Conservation (phyloP, 1,284 basidiomycete species). For the Sporisorium exsertum region DNA sequence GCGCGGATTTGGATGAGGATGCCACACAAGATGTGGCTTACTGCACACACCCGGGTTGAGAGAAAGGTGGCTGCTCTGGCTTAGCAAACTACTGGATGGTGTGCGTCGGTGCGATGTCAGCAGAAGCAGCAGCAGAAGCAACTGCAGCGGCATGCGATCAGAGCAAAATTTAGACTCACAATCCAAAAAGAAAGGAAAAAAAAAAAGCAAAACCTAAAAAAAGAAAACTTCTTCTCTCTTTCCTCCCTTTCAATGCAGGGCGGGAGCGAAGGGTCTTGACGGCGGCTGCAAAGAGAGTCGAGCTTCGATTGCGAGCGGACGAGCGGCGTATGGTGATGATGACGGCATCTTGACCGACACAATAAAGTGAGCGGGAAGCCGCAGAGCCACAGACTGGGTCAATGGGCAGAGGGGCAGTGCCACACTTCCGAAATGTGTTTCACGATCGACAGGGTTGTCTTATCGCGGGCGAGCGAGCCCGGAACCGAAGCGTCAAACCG, state of each 20-base stretch:
- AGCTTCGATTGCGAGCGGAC: background rate
- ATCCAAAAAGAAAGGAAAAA: too few relatives aligned
- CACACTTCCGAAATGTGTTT: background rate
- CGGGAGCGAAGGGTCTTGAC: too few relatives aligned
- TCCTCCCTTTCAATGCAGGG: too few relatives aligned
- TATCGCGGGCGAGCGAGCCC: background rate
- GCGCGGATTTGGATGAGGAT: background rate
- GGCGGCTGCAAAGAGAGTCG: too few relatives aligned
- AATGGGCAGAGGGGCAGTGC: too few relatives aligned
- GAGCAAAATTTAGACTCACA: background rate
- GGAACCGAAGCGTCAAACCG: background rate
- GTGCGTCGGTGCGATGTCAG: background rate
- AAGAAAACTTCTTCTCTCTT: background rate
- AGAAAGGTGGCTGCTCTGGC: background rate
- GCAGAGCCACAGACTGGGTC: too few relatives aligned
- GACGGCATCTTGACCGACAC: too few relatives aligned
- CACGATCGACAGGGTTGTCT: slow-evolving; percentile 1
- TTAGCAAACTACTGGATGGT: slow-evolving; percentile 2
- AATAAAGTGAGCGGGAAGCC: too few relatives aligned
- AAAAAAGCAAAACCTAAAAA: too few relatives aligned
- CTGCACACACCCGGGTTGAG: slow-evolving; percentile 1
- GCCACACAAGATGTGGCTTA: slow-evolving; percentile 8
- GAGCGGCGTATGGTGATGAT: too few relatives aligned
- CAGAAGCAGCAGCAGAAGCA: background rate
- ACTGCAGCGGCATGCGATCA: background rate